Evolutionary conservation across 1,139 yeast species (phyloP).

Genomic region (Suhomyces coccinellae): DNA sequence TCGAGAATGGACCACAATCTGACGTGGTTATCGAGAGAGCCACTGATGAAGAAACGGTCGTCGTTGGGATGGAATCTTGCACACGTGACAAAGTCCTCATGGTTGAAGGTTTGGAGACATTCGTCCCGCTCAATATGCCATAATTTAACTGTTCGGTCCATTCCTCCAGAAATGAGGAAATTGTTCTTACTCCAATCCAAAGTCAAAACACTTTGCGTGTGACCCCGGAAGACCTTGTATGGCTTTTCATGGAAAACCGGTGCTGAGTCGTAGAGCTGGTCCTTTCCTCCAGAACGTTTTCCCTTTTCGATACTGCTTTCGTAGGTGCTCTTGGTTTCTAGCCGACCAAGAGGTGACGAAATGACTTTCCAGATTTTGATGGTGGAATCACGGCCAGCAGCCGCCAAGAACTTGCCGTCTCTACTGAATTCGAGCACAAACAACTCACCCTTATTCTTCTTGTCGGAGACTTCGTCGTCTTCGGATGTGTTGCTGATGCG

Average conservation of each 20-base stretch:
- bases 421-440: conserved; percentile 73
- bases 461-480: conserved; percentile 12
- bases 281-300: conserved; percentile 11
- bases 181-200: conserved; percentile 89
- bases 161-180: conserved; percentile 76
- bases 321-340: conserved; percentile 33
- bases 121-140: conserved; percentile 79
- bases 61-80: conserved; percentile 84
- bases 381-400: conserved; percentile 74
- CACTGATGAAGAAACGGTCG: conserved; percentile 83
- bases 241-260: conserved; percentile 84
- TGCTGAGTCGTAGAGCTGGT: conserved; percentile 46
- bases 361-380: conserved; percentile 81
- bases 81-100: conserved; percentile 80
- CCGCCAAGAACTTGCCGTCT: conserved; percentile 82
- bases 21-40: conserved; percentile 77
- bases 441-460: conserved; percentile 44
- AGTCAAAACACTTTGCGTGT: conserved; percentile 65
- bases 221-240: conserved; percentile 61
- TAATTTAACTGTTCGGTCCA: conserved; percentile 79
- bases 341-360: conserved; percentile 62
- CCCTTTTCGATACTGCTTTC: conserved; percentile 11
- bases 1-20: conserved; percentile 86
- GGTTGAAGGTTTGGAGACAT: conserved; percentile 66
- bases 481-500: neutral